A percentile compares a stretch with the other conserved stretches of the same genome.
Conservation (phyloP, 345 rosid species). For the Triadica sebifera region DNA sequence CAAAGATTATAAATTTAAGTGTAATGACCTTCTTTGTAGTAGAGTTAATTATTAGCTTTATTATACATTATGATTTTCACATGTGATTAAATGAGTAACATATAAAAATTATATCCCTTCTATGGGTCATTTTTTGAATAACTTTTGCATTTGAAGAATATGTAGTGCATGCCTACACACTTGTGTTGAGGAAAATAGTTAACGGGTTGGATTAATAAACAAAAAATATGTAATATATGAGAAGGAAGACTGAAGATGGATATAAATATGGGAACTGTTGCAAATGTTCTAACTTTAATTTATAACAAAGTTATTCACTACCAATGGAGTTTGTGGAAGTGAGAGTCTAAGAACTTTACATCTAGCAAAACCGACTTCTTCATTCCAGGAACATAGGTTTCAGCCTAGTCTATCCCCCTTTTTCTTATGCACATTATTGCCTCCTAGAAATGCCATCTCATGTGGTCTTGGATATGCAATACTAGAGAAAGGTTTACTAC, state of each 20-base stretch:
- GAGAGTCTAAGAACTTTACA: not conserved
- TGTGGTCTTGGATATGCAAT: too few relatives aligned
- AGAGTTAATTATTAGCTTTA: not conserved
- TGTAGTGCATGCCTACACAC: too few relatives aligned
- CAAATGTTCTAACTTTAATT: not conserved
- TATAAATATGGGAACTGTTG: not conserved
- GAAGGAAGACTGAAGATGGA: too few relatives aligned
- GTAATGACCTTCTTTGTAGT: too few relatives aligned
- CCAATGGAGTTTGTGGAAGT: not conserved
- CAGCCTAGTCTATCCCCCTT: not conserved
- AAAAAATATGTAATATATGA: not conserved
- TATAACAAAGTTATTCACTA: not conserved
- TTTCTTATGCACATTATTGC: not conserved
- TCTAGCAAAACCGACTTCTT: not conserved
- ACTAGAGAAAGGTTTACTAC: too few relatives aligned
- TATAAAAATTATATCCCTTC: too few relatives aligned
- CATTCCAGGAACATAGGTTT: not conserved
- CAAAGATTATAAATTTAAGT: not conserved
- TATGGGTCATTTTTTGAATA: not conserved
- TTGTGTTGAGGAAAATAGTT: not conserved
- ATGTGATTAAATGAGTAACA: not conserved
- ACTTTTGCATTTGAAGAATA: not conserved
- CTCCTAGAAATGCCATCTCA: too few relatives aligned
- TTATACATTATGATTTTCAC: not conserved
- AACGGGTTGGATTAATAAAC: not conserved